Evolutionary conservation across 164 flowering plant species (phyloP).

Genomic region (Sextonia rubra): DNA sequence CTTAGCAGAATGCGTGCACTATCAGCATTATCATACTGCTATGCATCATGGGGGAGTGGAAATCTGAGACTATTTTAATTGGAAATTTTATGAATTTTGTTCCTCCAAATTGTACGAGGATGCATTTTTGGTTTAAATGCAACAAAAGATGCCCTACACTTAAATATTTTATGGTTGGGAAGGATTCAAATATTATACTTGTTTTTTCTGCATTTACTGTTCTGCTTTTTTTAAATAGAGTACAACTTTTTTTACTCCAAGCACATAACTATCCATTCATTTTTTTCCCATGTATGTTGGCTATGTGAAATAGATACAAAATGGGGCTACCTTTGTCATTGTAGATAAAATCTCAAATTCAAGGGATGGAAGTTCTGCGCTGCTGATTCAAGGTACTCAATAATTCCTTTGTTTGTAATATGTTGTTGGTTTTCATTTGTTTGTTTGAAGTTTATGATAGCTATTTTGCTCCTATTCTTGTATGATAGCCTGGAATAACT

Average conservation of each 20-base stretch:
- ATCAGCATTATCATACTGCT: neutral
- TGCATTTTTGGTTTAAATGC: neutral
- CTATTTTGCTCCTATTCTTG: neutral
- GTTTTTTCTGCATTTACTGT: neutral
- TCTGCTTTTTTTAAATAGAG: neutral
- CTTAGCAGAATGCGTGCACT: neutral
- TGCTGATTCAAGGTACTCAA: constrained; percentile 75
- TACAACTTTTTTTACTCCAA: neutral
- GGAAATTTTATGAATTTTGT: neutral
- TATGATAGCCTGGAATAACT: neutral
- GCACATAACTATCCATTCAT: neutral
- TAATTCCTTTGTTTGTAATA: neutral
- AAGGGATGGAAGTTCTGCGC: constrained; percentile 69
- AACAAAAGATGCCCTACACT: too few species aligned
- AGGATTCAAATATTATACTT: neutral
- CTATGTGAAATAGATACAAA: constrained; percentile 50
- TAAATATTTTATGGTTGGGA: too few species aligned
- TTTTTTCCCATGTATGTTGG: neutral
- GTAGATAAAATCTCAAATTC: constrained; percentile 73
- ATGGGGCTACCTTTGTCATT: constrained; percentile 84
- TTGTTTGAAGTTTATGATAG: constrained; percentile 2
- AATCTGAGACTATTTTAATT: neutral
- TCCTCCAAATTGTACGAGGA: neutral
- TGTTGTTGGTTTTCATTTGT: neutral
- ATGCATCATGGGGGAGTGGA: too few species aligned